Conservation (phyloP, 345 rosid species). For the Ricinus communis region DNA sequence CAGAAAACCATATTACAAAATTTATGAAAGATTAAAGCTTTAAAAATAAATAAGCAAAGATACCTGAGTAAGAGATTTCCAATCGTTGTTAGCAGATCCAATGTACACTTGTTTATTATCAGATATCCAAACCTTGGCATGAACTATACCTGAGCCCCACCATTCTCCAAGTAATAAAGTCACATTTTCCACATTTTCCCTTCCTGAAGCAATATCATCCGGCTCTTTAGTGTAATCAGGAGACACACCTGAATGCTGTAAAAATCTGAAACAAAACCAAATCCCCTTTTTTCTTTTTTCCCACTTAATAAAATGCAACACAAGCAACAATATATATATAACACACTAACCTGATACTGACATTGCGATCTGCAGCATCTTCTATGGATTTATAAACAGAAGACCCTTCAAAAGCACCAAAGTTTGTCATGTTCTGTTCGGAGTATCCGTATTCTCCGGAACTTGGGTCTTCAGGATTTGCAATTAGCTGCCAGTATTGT, state of each 20-base stretch:
- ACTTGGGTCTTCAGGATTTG: constrained; percentile 59
- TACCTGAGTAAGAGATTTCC: constrained; percentile 97
- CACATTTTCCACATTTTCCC: constrained; percentile 62
- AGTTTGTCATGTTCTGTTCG: constrained; percentile 40
- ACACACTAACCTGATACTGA: constrained; percentile 50
- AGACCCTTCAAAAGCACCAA: constrained; percentile 61
- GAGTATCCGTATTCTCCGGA: constrained; percentile 88
- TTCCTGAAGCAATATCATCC: constrained; percentile 61
- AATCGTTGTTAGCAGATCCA: constrained; percentile 89
- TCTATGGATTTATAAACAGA: constrained; percentile 59
- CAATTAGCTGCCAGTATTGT: constrained; percentile 79
- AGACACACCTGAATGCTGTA: constrained; percentile 76
- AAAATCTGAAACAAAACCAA: constrained; percentile 42
- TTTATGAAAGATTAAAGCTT: not conserved
- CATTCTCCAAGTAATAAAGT: constrained; percentile 62
- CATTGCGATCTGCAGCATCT: constrained; percentile 66
- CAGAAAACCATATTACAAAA: not conserved
- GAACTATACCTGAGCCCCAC: constrained; percentile 91
- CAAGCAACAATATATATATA: not conserved
- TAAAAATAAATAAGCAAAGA: not conserved
- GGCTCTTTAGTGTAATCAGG: constrained; percentile 74
- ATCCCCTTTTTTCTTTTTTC: not conserved
- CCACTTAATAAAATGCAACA: not conserved
- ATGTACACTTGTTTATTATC: constrained; percentile 70
- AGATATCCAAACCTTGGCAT: constrained; percentile 89